Evolutionary conservation across 371 early-diverging fungal genomes (phyloP), one percentile per base, ranked within the genome.

Genomic region (Fennellomyces sp.): DNA sequence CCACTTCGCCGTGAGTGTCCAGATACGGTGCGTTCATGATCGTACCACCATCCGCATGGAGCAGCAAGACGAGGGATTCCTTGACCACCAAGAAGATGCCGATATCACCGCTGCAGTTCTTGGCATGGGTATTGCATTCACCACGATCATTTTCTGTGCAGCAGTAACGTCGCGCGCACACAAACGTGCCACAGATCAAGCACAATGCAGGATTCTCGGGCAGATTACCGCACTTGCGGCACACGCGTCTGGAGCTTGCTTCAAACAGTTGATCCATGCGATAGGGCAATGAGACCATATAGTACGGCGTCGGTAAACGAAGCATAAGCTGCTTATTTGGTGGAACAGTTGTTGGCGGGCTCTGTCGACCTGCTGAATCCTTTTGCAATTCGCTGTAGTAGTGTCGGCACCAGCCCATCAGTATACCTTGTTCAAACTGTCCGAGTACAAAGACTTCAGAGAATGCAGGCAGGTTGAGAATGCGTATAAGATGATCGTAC

Each of bases 1-100:
- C 80, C 0, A 89, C 90, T 75, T 98, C 99, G 25, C 97, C 99
- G 65, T 98, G 97, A 30, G 86, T 78, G 65, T 98, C 97, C 33
- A 97, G 74, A 68, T 97, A 98, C 3, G 99, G 99, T 28, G 96
- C 91, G 33, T 87, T 88, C 76, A 92, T 87, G 60, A 92, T 92
- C 61, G 82, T 87, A 13, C 96, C 97, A 64, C 92, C 94, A 47
- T 88, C 85, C 52, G 88, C 84, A 72, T 93, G 89, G 26, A 94
- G 72, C 49, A 95, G 64, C 30, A 95, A 64, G 13, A 94, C 68
- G 33, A 89, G 86, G 63, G 93, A 92, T 64, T 91, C 89, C 58
- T 94, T 95, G 56, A 97, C 82, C 51, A 93, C 61, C 39, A 98
- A 68, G 64, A 85, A 97, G 4, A 94, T 82, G 31, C 97, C 99